These are phyloP conservation scores for Penicillium brevicompactum DNA, from an alignment of 2,329 filamentous ascomycete species.

Conservation along the genomic window DNA sequence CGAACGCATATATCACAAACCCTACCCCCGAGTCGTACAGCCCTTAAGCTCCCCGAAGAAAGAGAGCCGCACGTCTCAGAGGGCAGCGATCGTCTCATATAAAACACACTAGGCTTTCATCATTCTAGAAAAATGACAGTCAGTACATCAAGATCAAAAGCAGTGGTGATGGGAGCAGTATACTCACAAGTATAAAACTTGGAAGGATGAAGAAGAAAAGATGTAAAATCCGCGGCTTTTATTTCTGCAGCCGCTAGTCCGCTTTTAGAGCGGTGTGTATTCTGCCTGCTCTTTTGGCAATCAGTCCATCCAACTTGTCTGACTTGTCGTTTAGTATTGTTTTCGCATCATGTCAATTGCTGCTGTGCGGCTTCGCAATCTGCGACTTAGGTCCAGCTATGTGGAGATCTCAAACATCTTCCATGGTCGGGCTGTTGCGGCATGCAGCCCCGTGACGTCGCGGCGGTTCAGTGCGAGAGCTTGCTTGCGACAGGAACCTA, in stretches of 20 bases:
- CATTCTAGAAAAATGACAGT: conserved; percentile 64
- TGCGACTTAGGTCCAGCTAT: conserved; percentile 4
- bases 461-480: conserved; percentile 27
- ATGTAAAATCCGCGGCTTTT: conserved; percentile 31
- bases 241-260: conserved; percentile 30
- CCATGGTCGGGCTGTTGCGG: conserved; percentile 22
- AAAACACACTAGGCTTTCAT: conserved; percentile 99
- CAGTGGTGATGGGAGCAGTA: conserved; percentile 3
- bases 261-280: conserved; percentile 21
- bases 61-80: conserved; percentile 74
- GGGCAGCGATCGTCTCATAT: conserved; percentile 74
- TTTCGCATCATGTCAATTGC: conserved; percentile 8
- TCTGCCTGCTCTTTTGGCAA: conserved; percentile 10
- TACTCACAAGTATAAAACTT: conserved; percentile 96
- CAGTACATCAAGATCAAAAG: conserved; percentile 16
- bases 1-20: conserved; percentile 98
- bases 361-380: conserved; percentile 4
- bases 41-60: conserved; percentile 80
- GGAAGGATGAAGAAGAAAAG: conserved; percentile 84
- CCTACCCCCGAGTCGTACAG: conserved; percentile 67
- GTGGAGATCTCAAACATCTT: conserved; percentile 40
- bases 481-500: conserved; percentile 24
- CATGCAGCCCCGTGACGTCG: conserved; percentile 7
- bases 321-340: not conserved
- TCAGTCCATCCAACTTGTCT: not conserved